Evolutionary conservation across 192 early-diverging fungal genomes (phyloP).

Genomic region (Coemansia sp.): DNA sequence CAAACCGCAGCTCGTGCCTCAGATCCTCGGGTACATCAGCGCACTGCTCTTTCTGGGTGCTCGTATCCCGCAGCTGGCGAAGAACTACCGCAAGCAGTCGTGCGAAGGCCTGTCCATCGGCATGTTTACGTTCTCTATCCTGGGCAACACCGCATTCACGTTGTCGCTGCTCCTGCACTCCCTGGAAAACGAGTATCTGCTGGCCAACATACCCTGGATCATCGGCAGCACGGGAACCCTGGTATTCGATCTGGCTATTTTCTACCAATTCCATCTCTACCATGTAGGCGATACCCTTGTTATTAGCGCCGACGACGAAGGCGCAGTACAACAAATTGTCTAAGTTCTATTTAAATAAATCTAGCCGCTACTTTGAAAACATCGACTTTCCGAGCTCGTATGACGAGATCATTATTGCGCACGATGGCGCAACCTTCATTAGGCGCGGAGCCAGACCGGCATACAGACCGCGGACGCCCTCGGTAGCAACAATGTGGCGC

Average conservation of each 20-base stretch:
- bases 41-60: slow-evolving; percentile 66
- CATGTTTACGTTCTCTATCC: slow-evolving; percentile 72
- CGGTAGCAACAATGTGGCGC: slow-evolving; percentile 38
- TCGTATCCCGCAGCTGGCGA: slow-evolving; percentile 74
- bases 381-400: slow-evolving; percentile 71
- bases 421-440: slow-evolving; percentile 85
- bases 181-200: slow-evolving; percentile 42
- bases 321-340: not conserved
- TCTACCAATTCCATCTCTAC: slow-evolving; percentile 65
- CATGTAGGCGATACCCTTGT: not conserved
- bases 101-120: slow-evolving; percentile 70
- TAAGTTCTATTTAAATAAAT: not conserved
- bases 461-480: slow-evolving; percentile 36
- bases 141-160: slow-evolving; percentile 62
- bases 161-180: slow-evolving; percentile 71
- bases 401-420: slow-evolving; percentile 96
- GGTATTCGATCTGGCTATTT: slow-evolving; percentile 69
- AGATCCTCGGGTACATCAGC: slow-evolving; percentile 66
- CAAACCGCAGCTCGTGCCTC: slow-evolving; percentile 41
- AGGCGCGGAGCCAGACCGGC: slow-evolving; percentile 72
- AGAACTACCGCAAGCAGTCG: slow-evolving; percentile 64
- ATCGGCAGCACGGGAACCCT: slow-evolving; percentile 68
- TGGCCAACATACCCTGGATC: slow-evolving; percentile 54
- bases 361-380: slow-evolving; percentile 2
- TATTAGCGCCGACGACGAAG: not conserved